Base-by-base conservation (phyloP, 176 grass and related monocot species). In the Chloris gayana region DNA sequence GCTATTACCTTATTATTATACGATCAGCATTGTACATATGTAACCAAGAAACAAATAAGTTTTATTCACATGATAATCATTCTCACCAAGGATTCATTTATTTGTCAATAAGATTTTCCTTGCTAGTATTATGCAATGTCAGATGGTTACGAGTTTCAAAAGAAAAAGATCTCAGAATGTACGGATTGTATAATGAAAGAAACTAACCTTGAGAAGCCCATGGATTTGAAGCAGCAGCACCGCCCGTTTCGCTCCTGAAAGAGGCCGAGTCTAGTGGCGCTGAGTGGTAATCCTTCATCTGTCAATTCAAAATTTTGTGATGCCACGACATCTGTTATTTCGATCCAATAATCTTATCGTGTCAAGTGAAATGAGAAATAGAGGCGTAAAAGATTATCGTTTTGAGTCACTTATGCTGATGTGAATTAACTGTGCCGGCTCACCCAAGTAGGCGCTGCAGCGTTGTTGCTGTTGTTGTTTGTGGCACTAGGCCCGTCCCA, bases 201-300 rank as follows among this genome's bases (percentile, higher is more conserved):
- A 58, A 38, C 26, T 24, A 72, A 92, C 83, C 95, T 92, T 94
- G 92, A 46, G 92, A 98, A 63, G 85, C 85, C 95, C 95, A 94
- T 18, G 79, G 68, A 76, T 91, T 97, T 34, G 84, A 50, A 18
- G 86, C 81, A 54, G 80, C 77, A 54, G 22, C 2, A 19, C 75
- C 81, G 13, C 27, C 45, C 14, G 41, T 39, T 4, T 92, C 92
- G 22, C 80, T 80, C 33, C 84, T 80, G 70, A 87, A 91, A 32
- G 70, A 81, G 30, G 74, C 41, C 0, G 92, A 60, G 26, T 80
- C 80, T 50, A 98, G 61, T 22, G 95, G 92, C 15, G 88, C 95
- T 4, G 95, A 98, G 38, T 98, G 92, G 67, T 89, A 98, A 50
- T 94, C 77, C 70, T 94, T 91, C 90, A 98, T 98, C 95, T 98